Conservation (phyloP, 768 basidiomycete species). For the Russula ochroleuca region DNA sequence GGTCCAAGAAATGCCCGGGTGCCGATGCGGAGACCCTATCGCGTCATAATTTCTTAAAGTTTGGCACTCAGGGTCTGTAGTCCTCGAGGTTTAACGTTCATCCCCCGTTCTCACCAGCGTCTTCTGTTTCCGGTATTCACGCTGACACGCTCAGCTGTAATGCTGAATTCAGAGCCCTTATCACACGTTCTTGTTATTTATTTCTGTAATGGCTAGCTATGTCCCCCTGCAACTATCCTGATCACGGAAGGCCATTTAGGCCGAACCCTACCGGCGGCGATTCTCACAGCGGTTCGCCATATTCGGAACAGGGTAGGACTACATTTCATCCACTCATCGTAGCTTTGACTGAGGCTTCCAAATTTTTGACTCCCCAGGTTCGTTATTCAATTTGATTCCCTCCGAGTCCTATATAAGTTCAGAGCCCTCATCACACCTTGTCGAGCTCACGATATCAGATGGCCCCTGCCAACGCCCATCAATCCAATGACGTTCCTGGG, state of each 20-base stretch:
- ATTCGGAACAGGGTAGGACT: conserved; percentile 27
- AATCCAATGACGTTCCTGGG: background rate
- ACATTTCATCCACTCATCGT: conserved; percentile 25
- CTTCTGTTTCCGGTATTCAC: background rate
- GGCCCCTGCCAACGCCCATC: background rate
- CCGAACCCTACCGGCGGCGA: conserved; percentile 15
- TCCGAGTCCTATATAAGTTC: background rate
- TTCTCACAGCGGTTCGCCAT: conserved; percentile 26
- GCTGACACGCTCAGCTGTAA: background rate
- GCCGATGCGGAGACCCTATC: conserved; percentile 18
- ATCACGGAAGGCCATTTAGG: conserved; percentile 19
- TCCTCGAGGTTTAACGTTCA: conserved; percentile 13
- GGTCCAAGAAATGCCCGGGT: conserved; percentile 16
- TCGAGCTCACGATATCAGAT: background rate
- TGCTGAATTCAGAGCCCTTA: conserved; percentile 7
- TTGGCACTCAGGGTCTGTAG: conserved; percentile 10
- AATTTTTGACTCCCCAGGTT: conserved; percentile 11
- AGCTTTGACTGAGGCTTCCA: conserved; percentile 14
- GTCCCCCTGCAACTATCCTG: conserved; percentile 25
- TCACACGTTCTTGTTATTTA: conserved; percentile 22
- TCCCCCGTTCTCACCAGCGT: background rate
- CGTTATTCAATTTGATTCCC: conserved; percentile 14
- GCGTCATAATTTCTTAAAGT: conserved; percentile 20
- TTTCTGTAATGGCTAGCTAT: conserved; percentile 28
- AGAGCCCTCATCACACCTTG: background rate